These are phyloP conservation scores for Crithidia bombi DNA, from an alignment of 208 protist species.

Conservation along the genomic window DNA sequence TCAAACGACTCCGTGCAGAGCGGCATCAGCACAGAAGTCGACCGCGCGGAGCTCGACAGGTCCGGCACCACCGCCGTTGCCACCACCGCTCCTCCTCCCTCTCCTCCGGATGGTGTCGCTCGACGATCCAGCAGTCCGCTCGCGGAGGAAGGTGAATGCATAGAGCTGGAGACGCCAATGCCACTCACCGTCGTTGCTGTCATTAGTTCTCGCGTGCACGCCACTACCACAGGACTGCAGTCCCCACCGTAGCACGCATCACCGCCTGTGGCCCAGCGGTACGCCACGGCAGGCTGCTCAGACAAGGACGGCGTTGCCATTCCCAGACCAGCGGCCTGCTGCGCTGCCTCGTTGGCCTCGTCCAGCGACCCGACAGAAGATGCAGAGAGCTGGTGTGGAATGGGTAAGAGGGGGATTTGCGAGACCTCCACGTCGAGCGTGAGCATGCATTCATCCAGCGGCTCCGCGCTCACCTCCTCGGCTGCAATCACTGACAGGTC, in stretches of 20 bases:
- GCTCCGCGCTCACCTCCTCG: constrained; percentile 70
- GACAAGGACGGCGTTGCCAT: neutral
- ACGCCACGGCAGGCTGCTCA: neutral
- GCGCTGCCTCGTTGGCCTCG: neutral
- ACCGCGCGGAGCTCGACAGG: neutral
- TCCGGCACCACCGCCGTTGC: neutral
- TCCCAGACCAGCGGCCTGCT: too few species aligned
- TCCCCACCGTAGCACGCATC: constrained; percentile 18
- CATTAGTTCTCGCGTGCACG: neutral
- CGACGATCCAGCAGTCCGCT: neutral
- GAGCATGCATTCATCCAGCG: constrained; percentile 77
- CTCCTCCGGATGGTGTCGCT: neutral
- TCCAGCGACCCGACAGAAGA: neutral
- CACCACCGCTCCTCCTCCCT: neutral
- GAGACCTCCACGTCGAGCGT: constrained; percentile 40
- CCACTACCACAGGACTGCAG: neutral
- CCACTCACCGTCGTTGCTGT: neutral
- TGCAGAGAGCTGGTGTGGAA: neutral
- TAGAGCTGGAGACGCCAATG: neutral
- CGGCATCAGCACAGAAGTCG: constrained; percentile 2
- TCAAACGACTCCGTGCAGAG: constrained; percentile 26
- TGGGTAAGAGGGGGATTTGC: constrained; percentile 2
- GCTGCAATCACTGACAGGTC: constrained; percentile 60
- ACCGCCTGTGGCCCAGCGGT: constrained; percentile 23
- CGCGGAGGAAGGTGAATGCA: neutral